Conservation (phyloP, 2,329 filamentous ascomycete species). For the Salinomyces thailandicus region DNA sequence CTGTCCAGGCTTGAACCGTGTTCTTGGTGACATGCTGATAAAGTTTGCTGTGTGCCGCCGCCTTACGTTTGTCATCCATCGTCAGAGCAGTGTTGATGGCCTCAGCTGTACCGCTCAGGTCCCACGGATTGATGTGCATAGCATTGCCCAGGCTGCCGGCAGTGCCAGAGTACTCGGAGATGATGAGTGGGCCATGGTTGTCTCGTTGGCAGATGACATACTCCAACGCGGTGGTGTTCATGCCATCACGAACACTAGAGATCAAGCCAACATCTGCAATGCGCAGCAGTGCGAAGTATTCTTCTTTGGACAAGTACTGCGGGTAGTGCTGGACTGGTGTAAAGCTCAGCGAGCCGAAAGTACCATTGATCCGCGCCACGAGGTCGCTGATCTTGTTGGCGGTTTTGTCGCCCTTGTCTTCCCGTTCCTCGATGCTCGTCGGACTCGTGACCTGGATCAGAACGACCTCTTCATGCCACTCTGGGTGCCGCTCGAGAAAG, state of each 20-base stretch:
- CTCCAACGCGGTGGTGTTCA: slow-evolving; percentile 95
- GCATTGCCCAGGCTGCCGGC: slow-evolving; percentile 75
- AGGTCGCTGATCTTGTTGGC: slow-evolving; percentile 83
- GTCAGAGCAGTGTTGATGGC: slow-evolving; percentile 72
- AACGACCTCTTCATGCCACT: slow-evolving; percentile 87
- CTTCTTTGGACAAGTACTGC: slow-evolving; percentile 77
- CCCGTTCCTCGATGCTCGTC: slow-evolving; percentile 57
- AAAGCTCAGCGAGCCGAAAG: slow-evolving; percentile 78
- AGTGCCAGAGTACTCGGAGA: slow-evolving; percentile 94
- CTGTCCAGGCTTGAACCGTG: slow-evolving; percentile 79
- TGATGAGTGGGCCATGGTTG: slow-evolving; percentile 74
- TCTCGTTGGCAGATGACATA: slow-evolving; percentile 89
- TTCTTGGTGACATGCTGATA: slow-evolving; percentile 78
- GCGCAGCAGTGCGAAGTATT: slow-evolving; percentile 90
- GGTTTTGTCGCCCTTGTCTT: slow-evolving; percentile 68
- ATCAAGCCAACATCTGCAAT: slow-evolving; percentile 87
- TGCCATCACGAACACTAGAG: slow-evolving; percentile 89
- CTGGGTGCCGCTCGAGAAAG: slow-evolving; percentile 80
- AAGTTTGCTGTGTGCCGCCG: slow-evolving; percentile 59
- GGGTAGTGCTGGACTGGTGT: slow-evolving; percentile 90
- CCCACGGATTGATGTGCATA: slow-evolving; percentile 96
- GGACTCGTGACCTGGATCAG: slow-evolving; percentile 84
- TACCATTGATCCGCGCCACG: slow-evolving; percentile 82
- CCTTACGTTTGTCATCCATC: slow-evolving; percentile 58
- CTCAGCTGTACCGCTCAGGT: slow-evolving; percentile 70